A percentile compares a stretch with the other conserved stretches of the same genome.
phyloP scores from a whole-genome alignment of 352 stramenopile genomes.

The Phytophthora pini region DNA sequence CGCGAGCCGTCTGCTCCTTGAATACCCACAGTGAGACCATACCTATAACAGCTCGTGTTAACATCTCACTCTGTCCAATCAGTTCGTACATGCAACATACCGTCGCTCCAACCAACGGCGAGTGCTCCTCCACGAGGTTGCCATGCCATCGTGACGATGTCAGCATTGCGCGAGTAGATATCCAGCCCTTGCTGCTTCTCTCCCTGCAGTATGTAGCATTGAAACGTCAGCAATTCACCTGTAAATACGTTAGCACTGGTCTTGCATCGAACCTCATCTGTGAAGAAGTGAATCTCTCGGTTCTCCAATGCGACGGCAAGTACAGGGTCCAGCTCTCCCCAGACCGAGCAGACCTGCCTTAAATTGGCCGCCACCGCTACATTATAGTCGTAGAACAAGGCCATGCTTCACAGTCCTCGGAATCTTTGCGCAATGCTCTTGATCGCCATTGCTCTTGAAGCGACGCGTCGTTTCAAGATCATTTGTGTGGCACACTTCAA shows the following conservation, averaged over 20 bases:
- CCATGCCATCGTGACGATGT: constrained; percentile 89
- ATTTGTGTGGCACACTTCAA: neutral
- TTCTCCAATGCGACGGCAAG: constrained; percentile 86
- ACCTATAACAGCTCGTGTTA: constrained; percentile 34
- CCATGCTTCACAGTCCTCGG: constrained; percentile 28
- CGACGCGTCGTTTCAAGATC: constrained; percentile 34
- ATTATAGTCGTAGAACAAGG: constrained; percentile 88
- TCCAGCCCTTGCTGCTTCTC: constrained; percentile 68
- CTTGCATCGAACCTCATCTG: constrained; percentile 69
- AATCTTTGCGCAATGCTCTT: constrained; percentile 13
- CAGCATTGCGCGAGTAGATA: constrained; percentile 63
- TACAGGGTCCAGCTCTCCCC: constrained; percentile 85
- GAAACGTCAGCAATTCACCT: neutral
- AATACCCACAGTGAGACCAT: constrained; percentile 88
- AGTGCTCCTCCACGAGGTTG: constrained; percentile 83
- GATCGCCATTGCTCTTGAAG: constrained; percentile 7
- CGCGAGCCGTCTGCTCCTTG: constrained; percentile 70
- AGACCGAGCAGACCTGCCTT: constrained; percentile 77
- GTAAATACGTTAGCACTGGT: neutral
- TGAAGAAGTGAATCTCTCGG: constrained; percentile 90
- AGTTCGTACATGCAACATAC: constrained; percentile 23
- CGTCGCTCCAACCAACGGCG: constrained; percentile 85
- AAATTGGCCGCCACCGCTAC: constrained; percentile 70
- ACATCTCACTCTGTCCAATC: neutral
- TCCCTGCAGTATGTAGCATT: constrained; percentile 39